Base-by-base conservation (phyloP, 2,329 filamentous ascomycete species). In the Botrytis elliptica region DNA sequence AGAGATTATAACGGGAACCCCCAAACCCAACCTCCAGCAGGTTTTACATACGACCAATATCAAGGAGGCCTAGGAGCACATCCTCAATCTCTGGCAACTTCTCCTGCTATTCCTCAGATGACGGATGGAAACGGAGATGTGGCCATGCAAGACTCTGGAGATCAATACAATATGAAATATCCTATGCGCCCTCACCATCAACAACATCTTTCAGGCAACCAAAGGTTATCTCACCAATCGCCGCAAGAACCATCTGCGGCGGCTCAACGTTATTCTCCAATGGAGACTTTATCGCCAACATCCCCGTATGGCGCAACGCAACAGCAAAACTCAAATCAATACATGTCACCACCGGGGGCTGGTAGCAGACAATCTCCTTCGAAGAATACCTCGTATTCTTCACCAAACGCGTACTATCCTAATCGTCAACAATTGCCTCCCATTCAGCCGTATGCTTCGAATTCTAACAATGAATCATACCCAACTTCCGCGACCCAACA, bases 181-280 rank as follows among this genome's bases (percentile, higher is more conserved):
- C 89, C 93, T 75, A 90, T 94, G 84, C 90, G 93, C 78, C 90
- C 93, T 62, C 90, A 90, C 82, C 92, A 94, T 81, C 91, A 94
- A 81, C 90, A 94, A 80, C 90, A 95, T 78, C 86, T 89, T 74
- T 89, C 81, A 29, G 76, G 88, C 42, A 82, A 84, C 77, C 83
- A 84, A 75, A 77, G 84, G 60, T 78, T 90, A 75, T 93, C 89
- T 75, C 89, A 94, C 78, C 92, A 95, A 82, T 84, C 90, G 65
- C 85, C 91, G 69, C 90, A 91, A 77, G 91, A 95, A 80, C 90
- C 93, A 74, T 96, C 94, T 62, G 88, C 93, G 69, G 93, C 94
- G 73, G 93, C 94, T 74, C 93, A 97, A 82, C 90, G 95, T 81
- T 98, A 98, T 84, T 98, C 95, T 65, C 96, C 95, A 76, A 98